Evolutionary conservation across 2,329 filamentous ascomycete genomes (phyloP).

Genomic region (Hypoxylon sp.): DNA sequence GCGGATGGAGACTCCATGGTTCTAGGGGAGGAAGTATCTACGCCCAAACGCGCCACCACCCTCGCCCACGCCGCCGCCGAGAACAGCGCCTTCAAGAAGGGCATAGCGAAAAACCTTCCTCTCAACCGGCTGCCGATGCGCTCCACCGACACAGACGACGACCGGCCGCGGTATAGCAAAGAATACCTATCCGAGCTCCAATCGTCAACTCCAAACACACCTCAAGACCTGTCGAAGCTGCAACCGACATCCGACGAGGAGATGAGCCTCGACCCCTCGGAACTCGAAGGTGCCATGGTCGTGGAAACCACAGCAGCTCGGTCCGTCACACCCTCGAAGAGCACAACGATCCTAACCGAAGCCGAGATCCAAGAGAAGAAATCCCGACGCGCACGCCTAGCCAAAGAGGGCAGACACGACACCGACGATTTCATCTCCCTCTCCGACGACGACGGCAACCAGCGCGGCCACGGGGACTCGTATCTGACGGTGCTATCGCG

Average conservation of each 20-base stretch:
- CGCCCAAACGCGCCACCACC: conserved; percentile 65
- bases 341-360: conserved; percentile 77
- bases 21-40: conserved; percentile 61
- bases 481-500: conserved; percentile 50
- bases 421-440: conserved; percentile 74
- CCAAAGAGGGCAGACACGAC: conserved; percentile 57
- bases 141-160: conserved; percentile 70
- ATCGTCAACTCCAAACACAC: conserved; percentile 85
- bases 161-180: conserved; percentile 84
- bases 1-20: conserved; percentile 59
- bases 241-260: conserved; percentile 60
- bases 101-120: conserved; percentile 58
- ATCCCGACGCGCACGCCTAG: conserved; percentile 84
- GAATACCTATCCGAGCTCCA: conserved; percentile 89
- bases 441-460: conserved; percentile 61
- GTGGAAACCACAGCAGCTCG: conserved; percentile 64
- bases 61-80: conserved; percentile 75
- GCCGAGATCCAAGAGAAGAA: conserved; percentile 93
- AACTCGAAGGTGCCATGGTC: conserved; percentile 73
- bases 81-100: conserved; percentile 72
- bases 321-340: conserved; percentile 50
- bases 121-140: conserved; percentile 66
- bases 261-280: conserved; percentile 69
- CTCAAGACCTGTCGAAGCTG: conserved; percentile 68
- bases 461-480: conserved; percentile 47